These are phyloP conservation scores for Diplocarpon mali DNA, from an alignment of 2,329 filamentous ascomycete genomes.

Conservation along the genomic window DNA sequence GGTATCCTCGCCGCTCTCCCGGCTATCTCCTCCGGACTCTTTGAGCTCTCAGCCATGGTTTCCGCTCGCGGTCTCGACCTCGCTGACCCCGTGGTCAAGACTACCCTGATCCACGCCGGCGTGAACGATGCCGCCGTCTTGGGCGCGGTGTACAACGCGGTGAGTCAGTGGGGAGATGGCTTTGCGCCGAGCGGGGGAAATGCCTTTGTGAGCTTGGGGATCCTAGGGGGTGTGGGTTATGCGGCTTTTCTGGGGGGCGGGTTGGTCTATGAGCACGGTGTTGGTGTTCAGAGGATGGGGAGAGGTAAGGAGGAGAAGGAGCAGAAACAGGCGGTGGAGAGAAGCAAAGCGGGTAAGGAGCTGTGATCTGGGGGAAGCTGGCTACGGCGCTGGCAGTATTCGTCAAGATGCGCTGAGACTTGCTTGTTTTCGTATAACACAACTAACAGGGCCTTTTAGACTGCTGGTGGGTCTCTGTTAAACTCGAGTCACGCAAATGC, in stretches of 20 bases:
- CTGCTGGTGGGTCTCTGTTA: no score
- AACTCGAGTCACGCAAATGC: no score
- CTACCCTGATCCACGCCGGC: slow-evolving; percentile 6
- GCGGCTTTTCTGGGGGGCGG: slow-evolving; percentile 12
- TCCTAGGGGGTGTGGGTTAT: slow-evolving; percentile 2
- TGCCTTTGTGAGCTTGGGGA: slow-evolving; percentile 2
- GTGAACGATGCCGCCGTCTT: slow-evolving; percentile 11
- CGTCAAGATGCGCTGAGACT: no score
- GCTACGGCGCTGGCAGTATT: background rate
- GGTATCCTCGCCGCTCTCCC: slow-evolving; percentile 12
- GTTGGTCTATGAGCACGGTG: slow-evolving; percentile 11
- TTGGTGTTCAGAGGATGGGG: slow-evolving; percentile 14
- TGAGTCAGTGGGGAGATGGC: slow-evolving; percentile 1
- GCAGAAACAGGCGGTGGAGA: background rate
- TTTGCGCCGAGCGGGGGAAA: slow-evolving; percentile 1
- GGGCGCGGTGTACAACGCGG: slow-evolving; percentile 8
- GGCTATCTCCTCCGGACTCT: slow-evolving; percentile 7
- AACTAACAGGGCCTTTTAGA: no score
- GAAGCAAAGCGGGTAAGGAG: background rate
- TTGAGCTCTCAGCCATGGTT: slow-evolving; percentile 9
- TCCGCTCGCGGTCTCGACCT: slow-evolving; percentile 5
- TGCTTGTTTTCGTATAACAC: no score
- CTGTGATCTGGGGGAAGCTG: background rate
- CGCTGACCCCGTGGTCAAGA: slow-evolving; percentile 8
- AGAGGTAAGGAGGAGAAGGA: slow-evolving; percentile 8